Percentiles rank a stretch among this genome's conserved stretches.
Conservation (phyloP, 1,284 basidiomycete species). For the Tylopilus sp. region DNA sequence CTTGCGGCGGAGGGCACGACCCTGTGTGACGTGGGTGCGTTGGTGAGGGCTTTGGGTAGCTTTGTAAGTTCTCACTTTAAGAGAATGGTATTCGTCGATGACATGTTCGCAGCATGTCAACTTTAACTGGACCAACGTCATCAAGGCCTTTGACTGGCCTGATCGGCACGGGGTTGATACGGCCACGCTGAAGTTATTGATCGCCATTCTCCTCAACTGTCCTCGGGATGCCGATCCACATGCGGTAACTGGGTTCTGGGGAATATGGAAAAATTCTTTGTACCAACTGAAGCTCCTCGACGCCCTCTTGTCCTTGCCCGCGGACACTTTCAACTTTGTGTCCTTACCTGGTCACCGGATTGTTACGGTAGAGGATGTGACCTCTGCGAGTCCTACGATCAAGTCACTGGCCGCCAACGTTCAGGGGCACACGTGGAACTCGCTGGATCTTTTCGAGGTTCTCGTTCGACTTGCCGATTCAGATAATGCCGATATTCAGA, state of each 20-base stretch:
- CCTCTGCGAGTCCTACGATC: constrained; percentile 81
- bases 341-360: constrained; percentile 76
- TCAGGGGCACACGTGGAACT: constrained; percentile 92
- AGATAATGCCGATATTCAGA: constrained; percentile 66
- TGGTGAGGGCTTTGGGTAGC: constrained; percentile 66
- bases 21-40: constrained; percentile 72
- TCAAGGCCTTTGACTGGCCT: constrained; percentile 74
- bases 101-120: constrained; percentile 47
- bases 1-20: constrained; percentile 66
- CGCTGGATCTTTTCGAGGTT: constrained; percentile 88
- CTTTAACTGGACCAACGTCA: constrained; percentile 77
- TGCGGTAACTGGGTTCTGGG: constrained; percentile 79
- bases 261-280: constrained; percentile 79
- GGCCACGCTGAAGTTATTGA: constrained; percentile 75
- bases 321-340: constrained; percentile 89
- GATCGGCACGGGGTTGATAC: constrained; percentile 80
- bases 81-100: constrained; percentile 12
- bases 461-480: constrained; percentile 73
- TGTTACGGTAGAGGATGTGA: constrained; percentile 83
- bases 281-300: constrained; percentile 87
- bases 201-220: constrained; percentile 72
- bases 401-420: constrained; percentile 81
- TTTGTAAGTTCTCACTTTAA: constrained; percentile 49
- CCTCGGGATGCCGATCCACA: constrained; percentile 68
- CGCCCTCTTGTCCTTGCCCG: constrained; percentile 82